These are phyloP conservation scores for Eucalyptus paniculata DNA, from an alignment of 345 rosid species.

Conservation along the genomic window DNA sequence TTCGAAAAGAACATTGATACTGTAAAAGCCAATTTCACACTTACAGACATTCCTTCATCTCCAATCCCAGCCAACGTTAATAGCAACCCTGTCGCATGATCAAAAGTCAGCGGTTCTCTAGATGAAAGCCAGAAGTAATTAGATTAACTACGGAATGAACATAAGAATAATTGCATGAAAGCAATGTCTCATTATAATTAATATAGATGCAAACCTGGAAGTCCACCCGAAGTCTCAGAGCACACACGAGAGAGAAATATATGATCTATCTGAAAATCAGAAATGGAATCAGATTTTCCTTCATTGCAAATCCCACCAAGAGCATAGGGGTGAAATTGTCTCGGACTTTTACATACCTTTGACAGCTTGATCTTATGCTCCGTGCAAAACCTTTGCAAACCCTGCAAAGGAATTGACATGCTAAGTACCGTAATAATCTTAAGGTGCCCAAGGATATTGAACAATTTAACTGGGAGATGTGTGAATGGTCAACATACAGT, in stretches of 20 bases:
- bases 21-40: slow-evolving; percentile 11
- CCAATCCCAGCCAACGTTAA: slow-evolving; percentile 90
- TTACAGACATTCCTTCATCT: slow-evolving; percentile 87
- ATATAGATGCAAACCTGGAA: slow-evolving; percentile 52
- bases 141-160: not conserved
- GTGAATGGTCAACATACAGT: not conserved
- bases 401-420: slow-evolving; percentile 25
- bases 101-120: not conserved
- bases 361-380: slow-evolving; percentile 90
- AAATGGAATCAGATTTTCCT: not conserved
- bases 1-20: not conserved
- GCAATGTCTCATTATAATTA: not conserved
- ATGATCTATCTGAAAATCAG: slow-evolving; percentile 67
- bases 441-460: not conserved
- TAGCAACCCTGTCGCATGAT: slow-evolving; percentile 38
- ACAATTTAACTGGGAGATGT: not conserved
- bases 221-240: slow-evolving; percentile 96
- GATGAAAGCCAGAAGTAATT: not conserved
- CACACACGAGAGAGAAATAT: slow-evolving; percentile 92
- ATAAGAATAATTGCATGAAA: not conserved
- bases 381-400: slow-evolving; percentile 84
- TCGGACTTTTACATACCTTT: slow-evolving; percentile 30
- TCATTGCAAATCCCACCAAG: not conserved
- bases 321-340: not conserved
- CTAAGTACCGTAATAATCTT: not conserved